Evolutionary conservation across 768 basidiomycete genomes (phyloP), one percentile per base, ranked within the genome.

Genomic region (Mrakia gelida): DNA sequence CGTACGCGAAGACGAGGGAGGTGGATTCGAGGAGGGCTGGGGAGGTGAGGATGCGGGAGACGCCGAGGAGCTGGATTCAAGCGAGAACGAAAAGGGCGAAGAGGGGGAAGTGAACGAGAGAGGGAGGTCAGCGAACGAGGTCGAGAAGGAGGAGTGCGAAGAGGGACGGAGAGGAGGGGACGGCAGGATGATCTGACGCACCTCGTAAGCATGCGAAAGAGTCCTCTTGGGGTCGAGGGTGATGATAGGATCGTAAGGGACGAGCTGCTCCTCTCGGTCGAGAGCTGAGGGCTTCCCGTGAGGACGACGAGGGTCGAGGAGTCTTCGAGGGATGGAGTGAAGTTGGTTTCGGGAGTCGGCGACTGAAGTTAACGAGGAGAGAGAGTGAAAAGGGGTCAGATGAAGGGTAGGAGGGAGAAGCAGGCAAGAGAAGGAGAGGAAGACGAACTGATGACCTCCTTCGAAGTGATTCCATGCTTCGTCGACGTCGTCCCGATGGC

Each of bases 11-110:
- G 38, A 98, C 89, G 9, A 98, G 85, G 0, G 94, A 94, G 0
- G 94, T 98, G 7, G 94, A 95, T 84, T 98, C 96, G 34, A 97
- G 88, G 3, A 93, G 87, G 0, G 95, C 90, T 0, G 95, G 92
- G 0, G 93, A 88, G 2, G 95, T 91, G 26, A 91, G 80, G 70
- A 98, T 90, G 26, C 86, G 86, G 61, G 88, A 87, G n/a, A 90
- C 87, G 73, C 90, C 89, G 21, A 89, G 88, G 49, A 94, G 89
- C 92, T 93, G 81, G 41, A 43, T 6, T 43, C 41, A 11, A 43
- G 6, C 6, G 41, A 7, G 45, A 10, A 45, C 11, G 45, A 15
- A 13, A 10, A 45, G 45, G 11, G 45, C 5, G 38, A 8, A 38
- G 38, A 34, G 63, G 28, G 71, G 38, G 28, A 28, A 15, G 4